phyloP scores from a whole-genome alignment of 2,329 filamentous ascomycete species.

The Dothidotthia symphoricarpi region DNA sequence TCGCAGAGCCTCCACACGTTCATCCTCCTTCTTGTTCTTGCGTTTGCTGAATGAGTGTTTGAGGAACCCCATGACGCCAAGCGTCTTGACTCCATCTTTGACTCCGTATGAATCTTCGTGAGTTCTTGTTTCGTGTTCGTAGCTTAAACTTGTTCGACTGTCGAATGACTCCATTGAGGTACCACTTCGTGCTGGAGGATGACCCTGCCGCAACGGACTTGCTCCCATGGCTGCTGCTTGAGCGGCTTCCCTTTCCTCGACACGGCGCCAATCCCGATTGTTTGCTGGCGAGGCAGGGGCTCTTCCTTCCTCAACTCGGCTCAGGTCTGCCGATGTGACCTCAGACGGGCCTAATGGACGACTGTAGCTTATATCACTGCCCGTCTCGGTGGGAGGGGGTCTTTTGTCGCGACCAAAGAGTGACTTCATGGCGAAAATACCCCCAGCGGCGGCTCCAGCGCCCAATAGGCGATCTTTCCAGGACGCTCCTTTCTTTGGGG shows the following conservation, averaged over 20 bases:
- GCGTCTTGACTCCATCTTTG: conserved; percentile 50
- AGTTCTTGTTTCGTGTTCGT: conserved; percentile 25
- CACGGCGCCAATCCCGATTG: conserved; percentile 36
- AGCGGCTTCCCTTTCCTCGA: conserved; percentile 41
- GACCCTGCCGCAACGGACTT: conserved; percentile 46
- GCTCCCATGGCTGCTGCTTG: conserved; percentile 44
- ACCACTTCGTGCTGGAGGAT: conserved; percentile 36
- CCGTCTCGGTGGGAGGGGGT: conserved; percentile 46
- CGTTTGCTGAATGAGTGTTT: conserved; percentile 50
- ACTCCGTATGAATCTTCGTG: conserved; percentile 38
- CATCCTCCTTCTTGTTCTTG: conserved; percentile 59
- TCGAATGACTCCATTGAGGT: conserved; percentile 44
- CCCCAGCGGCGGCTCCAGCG: conserved; percentile 44
- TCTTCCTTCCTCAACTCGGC: conserved; percentile 54
- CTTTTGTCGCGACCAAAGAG: conserved; percentile 58
- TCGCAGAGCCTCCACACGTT: conserved; percentile 57
- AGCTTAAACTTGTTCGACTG: conserved; percentile 40
- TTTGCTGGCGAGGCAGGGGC: conserved; percentile 49
- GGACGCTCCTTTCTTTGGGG: conserved; percentile 31
- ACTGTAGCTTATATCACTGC: conserved; percentile 54
- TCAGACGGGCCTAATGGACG: conserved; percentile 52
- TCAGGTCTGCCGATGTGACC: conserved; percentile 49
- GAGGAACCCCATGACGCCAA: conserved; percentile 42
- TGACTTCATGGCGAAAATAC: conserved; percentile 50
- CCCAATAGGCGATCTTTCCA: conserved; percentile 50